Percentiles rank a stretch among this genome's conserved stretches.
phyloP scores from a whole-genome alignment of 1,284 basidiomycete species.

The Ustilago nuda region DNA sequence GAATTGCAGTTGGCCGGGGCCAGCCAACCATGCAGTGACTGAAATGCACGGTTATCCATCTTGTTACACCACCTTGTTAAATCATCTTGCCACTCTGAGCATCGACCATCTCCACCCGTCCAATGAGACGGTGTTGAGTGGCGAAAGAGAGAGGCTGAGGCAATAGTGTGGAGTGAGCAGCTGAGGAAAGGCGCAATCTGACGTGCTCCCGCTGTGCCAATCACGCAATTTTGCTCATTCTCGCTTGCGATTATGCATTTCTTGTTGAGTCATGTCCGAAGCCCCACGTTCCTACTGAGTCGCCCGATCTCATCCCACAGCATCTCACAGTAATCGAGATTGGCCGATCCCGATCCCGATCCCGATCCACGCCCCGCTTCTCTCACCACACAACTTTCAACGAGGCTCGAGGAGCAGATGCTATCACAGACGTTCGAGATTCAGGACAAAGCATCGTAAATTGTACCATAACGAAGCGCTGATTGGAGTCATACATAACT shows the following conservation, averaged over 20 bases:
- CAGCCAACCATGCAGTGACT: background rate
- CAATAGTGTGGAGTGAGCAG: background rate
- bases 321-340: too few species aligned
- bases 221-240: constrained; percentile 12
- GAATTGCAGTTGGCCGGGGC: background rate
- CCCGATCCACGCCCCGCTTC: too few species aligned
- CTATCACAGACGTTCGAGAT: background rate
- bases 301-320: too few species aligned
- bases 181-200: constrained; percentile 10
- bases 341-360: too few species aligned
- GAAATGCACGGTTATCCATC: constrained; percentile 13
- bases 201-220: constrained; percentile 4
- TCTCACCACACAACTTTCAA: background rate
- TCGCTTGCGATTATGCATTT: too few species aligned
- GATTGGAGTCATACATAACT: constrained; percentile 8
- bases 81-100: too few species aligned
- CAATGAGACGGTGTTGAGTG: background rate
- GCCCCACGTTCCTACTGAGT: background rate
- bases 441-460: too few species aligned
- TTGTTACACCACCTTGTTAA: background rate
- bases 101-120: background rate
- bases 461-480: background rate
- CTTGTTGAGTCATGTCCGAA: too few species aligned
- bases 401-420: background rate
- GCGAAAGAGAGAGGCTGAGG: too few species aligned